phyloP scores from a whole-genome alignment of 2,329 filamentous ascomycete genomes.

The Diaporthe sp. region DNA sequence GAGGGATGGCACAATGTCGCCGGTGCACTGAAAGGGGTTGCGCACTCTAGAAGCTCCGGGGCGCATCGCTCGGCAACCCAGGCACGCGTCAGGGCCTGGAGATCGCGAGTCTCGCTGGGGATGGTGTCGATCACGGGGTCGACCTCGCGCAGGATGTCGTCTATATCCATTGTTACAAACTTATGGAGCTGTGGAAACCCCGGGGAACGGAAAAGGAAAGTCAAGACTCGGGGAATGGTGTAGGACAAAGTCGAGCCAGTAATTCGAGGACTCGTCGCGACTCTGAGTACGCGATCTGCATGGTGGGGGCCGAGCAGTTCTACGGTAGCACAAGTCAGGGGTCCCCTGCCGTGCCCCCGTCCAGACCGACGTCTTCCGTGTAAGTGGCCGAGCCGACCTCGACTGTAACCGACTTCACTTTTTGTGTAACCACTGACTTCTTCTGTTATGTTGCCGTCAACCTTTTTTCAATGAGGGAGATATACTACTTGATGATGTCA shows the following conservation, averaged over 20 bases:
- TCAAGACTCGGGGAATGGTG: neutral
- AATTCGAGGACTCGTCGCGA: constrained; percentile 6
- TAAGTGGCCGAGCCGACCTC: constrained; percentile 7
- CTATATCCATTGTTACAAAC: constrained; percentile 75
- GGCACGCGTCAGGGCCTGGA: constrained; percentile 89
- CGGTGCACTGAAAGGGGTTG: constrained; percentile 49
- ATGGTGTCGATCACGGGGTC: constrained; percentile 70
- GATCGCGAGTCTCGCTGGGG: constrained; percentile 76
- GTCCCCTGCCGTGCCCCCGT: neutral
- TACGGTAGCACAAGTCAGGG: neutral
- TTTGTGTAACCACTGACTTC: neutral
- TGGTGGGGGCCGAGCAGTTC: constrained; percentile 8
- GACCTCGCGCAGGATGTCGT: constrained; percentile 83
- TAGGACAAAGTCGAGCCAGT: neutral
- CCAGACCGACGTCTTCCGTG: neutral
- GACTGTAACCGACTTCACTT: constrained; percentile 3
- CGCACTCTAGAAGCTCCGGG: constrained; percentile 85
- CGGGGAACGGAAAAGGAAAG: neutral
- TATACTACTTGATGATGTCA: neutral
- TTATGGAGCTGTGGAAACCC: neutral
- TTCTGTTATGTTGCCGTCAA: neutral
- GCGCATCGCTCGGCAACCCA: constrained; percentile 95
- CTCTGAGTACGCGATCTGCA: constrained; percentile 24
- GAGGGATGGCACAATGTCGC: constrained; percentile 43
- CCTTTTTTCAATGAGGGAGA: too few species aligned